Base-by-base conservation (phyloP, 345 rosid species). In the Euphorbia pulcherrima region DNA sequence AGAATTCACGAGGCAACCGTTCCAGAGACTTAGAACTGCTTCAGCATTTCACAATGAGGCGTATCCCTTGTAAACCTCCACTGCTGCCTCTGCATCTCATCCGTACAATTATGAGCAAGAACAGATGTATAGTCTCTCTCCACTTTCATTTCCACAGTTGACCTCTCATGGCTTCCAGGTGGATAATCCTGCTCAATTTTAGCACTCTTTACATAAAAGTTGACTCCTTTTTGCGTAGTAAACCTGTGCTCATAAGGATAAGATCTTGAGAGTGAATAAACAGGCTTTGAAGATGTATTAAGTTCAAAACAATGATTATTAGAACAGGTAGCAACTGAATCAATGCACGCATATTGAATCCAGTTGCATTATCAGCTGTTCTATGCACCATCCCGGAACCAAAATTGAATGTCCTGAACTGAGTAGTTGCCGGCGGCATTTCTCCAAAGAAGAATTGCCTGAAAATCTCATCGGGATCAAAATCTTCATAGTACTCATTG, bases 381-480 rank as follows among this genome's bases (percentile, higher is more conserved):
- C 96, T 75, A 40, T 78, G 83, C 1, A 89, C 90, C 81, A 66
- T 71, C 7, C 90, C 90, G 16, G 84, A 71, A 56, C 93, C 92
- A 68, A 91, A 91, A 72, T 84, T 82, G 52, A 88, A 94, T 44
- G 78, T 75, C 9, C 89, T 75, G 64, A 87, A 94, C 37, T 90
- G 97, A 24, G 95, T 77, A 47, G 84, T 78, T 0, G 87, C 92
- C 1, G 90, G 89, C 64, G 81, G 83, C 90, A 85, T 92, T 9
- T 96, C 96, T 5, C 97, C 97, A 16, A 83, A 90, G 75, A 94
- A 94, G 74, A 94, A 94, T 82, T 84, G 85, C 84, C 99, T 83
- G 64, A 94, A 94, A 59, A 94, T 88, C 82, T 94, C 99, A 16
- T 94, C 96, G 0, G 99, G 86, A 70, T 94, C 97, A 37, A 91